Evolutionary conservation across 495 filamentous ascomycete genomes (phyloP), one percentile per base, ranked within the genome.

Genomic region (Choiromyces venosus): DNA sequence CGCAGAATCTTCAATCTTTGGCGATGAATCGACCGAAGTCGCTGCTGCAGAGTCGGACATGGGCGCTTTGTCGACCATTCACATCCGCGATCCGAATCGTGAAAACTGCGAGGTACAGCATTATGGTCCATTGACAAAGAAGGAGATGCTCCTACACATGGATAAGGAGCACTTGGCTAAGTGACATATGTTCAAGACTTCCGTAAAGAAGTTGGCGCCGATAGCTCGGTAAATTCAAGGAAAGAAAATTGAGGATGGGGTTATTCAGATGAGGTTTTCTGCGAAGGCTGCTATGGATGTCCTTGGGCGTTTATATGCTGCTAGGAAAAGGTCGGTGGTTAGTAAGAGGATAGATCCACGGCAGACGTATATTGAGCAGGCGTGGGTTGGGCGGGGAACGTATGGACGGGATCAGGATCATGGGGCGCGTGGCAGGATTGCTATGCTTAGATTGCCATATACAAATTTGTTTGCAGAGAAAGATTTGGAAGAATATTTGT

Each of bases 251-350:
- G n/a, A n/a, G n/a, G n/a, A n/a, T n/a, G n/a, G n/a, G n/a, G n/a
- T n/a, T n/a, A n/a, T n/a, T n/a, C n/a, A n/a, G n/a, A n/a, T n/a
- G 94, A 88, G 89, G 44, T 97, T 93, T 83, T 92, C 89, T 83
- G 91, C 92, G 87, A 99, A 99, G 88, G 91, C 89, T 67, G 93
- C 95, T 14, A 85, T 86, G 80, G 92, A 96, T 79, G 91, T 97
- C 19, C 81, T 86, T 71, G 87, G 86, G 76, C 91, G 94, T 83
- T 85, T 99, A 29, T 86, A 92, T 81, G 83, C 89, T 69, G 93
- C 94, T 12, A 87, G 89, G 73, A 89, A 94, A 80, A 82, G 87
- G 77, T 94, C 95, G 67, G 84, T 96, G 72, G 90, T 91, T 67
- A 85, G 85, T 79, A 85, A 88, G 67, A 92, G 91, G 56, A 98